Evolutionary conservation across 2,329 filamentous ascomycete species (phyloP).

Genomic region (Hypoxylon sp.): DNA sequence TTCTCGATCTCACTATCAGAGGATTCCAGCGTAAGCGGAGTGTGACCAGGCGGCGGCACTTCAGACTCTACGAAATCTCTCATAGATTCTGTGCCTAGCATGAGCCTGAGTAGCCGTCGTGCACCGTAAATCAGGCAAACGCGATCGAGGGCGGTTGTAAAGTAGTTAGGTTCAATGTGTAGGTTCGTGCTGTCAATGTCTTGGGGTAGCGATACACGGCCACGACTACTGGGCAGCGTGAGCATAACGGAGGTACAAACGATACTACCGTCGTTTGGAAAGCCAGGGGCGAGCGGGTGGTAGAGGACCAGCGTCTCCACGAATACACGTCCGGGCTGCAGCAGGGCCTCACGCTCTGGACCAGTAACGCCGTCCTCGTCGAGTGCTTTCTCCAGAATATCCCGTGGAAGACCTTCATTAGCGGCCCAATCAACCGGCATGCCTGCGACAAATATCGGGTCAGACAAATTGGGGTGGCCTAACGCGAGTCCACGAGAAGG

Average conservation of each 20-base stretch:
- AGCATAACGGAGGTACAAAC: slow-evolving; percentile 19
- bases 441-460: slow-evolving; percentile 17
- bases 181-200: slow-evolving; percentile 7
- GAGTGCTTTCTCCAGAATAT: slow-evolving; percentile 21
- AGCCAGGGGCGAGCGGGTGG: slow-evolving; percentile 15
- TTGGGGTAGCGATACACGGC: slow-evolving; percentile 9
- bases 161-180: slow-evolving; percentile 50
- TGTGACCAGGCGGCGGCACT: slow-evolving; percentile 34
- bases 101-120: slow-evolving; percentile 46
- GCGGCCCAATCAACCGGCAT: slow-evolving; percentile 15
- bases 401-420: slow-evolving; percentile 15
- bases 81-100: slow-evolving; percentile 38
- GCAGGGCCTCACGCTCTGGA: slow-evolving; percentile 18
- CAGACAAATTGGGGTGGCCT: slow-evolving; percentile 13
- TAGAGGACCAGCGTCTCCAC: slow-evolving; percentile 26
- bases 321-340: slow-evolving; percentile 28
- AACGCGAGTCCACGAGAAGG: slow-evolving; percentile 23
- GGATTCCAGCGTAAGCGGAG: slow-evolving; percentile 41
- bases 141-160: slow-evolving; percentile 50
- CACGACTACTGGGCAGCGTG: slow-evolving; percentile 21
- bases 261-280: slow-evolving; percentile 21
- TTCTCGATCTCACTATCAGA: slow-evolving; percentile 53
- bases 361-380: slow-evolving; percentile 23
- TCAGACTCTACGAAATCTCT: slow-evolving; percentile 50
- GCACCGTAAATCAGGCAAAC: slow-evolving; percentile 49